Conservation (phyloP, 495 filamentous ascomycete genomes). For the Pyronema omphalodes region DNA sequence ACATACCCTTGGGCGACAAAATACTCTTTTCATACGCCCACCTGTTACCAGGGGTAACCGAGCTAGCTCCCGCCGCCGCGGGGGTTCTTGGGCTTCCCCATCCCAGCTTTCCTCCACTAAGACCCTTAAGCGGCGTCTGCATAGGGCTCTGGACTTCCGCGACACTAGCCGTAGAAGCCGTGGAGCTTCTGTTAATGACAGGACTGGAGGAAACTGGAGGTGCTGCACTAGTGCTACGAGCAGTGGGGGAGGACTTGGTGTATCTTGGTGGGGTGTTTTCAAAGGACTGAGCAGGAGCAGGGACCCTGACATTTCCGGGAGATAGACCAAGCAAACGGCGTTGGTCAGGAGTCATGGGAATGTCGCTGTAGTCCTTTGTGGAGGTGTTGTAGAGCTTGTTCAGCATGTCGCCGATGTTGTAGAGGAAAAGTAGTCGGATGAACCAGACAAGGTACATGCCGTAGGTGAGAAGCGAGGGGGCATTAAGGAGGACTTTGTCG, state of each 20-base stretch:
- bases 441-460: constrained; percentile 27
- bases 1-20: neutral
- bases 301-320: constrained; percentile 39
- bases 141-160: constrained; percentile 30
- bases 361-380: constrained; percentile 71
- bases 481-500: too few relatives aligned
- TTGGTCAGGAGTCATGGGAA: constrained; percentile 78
- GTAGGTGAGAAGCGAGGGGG: neutral
- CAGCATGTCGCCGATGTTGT: constrained; percentile 47
- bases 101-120: constrained; percentile 19
- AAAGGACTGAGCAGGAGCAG: constrained; percentile 37
- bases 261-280: constrained; percentile 70
- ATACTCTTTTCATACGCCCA: constrained; percentile 70
- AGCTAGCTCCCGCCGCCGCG: constrained; percentile 44
- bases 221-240: constrained; percentile 33
- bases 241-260: constrained; percentile 44
- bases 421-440: constrained; percentile 39
- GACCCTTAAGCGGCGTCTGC: constrained; percentile 26
- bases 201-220: constrained; percentile 31
- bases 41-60: constrained; percentile 58
- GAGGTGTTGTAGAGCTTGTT: constrained; percentile 48
- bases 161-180: constrained; percentile 1
- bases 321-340: constrained; percentile 67
- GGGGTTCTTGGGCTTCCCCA: constrained; percentile 38
- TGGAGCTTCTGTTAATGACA: constrained; percentile 5